Evolutionary conservation across 75 land plant genomes (phyloP).

Genomic region (Cupressus sempervirens): DNA sequence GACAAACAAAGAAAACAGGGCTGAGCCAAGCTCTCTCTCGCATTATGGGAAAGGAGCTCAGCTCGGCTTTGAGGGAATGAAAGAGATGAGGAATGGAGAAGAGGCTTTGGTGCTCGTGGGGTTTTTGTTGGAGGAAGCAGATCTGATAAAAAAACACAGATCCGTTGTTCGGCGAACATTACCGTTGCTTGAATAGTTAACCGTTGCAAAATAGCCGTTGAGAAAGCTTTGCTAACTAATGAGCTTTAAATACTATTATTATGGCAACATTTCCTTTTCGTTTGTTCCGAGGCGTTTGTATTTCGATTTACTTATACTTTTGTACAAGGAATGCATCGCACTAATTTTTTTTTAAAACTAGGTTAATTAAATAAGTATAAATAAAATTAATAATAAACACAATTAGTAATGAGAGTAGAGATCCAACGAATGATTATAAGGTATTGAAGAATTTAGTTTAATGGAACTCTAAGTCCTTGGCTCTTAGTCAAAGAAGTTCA

Average conservation of each 20-base stretch:
- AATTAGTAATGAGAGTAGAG: no score
- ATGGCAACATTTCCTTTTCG: background rate
- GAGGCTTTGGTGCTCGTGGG: background rate
- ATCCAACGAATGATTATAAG: no score
- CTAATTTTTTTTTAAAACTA: no score
- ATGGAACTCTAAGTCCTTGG: no score
- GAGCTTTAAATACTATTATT: background rate
- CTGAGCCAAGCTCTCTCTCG: constrained; percentile 20
- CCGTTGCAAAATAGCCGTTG: constrained; percentile 14
- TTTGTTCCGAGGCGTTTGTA: background rate
- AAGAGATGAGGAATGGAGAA: background rate
- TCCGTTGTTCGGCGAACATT: background rate
- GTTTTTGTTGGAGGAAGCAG: background rate
- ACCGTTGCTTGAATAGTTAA: constrained; percentile 12
- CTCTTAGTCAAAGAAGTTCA: no score
- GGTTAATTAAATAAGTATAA: no score
- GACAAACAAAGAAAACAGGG: background rate
- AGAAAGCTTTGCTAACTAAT: background rate
- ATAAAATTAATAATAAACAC: no score
- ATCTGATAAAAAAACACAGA: background rate
- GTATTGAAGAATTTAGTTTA: no score
- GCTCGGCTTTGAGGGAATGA: background rate
- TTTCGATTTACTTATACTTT: background rate
- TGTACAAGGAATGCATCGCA: no score
- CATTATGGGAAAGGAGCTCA: constrained; percentile 21